Percentiles rank a stretch among this genome's conserved stretches.
Evolutionary conservation across 805 yeast genomes (phyloP).

Genomic region (Blastobotrys muscicola): DNA sequence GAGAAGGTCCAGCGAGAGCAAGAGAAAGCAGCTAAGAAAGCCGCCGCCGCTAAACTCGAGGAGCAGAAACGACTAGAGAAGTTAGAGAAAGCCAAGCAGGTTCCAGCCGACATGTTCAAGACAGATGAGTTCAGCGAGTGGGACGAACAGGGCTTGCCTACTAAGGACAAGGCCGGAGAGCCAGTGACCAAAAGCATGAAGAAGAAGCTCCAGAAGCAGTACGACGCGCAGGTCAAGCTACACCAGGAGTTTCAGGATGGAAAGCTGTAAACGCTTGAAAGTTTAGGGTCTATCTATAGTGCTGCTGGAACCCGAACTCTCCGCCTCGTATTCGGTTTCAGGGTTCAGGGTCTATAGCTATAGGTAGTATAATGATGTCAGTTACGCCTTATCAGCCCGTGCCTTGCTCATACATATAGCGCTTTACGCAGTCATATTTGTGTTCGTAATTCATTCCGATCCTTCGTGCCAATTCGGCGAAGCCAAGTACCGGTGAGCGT

Average conservation of each 20-base stretch:
- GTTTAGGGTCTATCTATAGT: too few relatives aligned
- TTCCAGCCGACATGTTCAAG: constrained; percentile 69
- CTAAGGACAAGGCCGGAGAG: constrained; percentile 64
- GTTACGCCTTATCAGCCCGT: too few relatives aligned
- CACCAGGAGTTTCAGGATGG: constrained; percentile 27
- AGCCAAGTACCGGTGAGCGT: too few relatives aligned
- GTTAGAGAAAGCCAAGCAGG: constrained; percentile 60
- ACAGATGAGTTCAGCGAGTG: constrained; percentile 57
- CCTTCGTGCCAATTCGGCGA: too few relatives aligned
- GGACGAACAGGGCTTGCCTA: constrained; percentile 82
- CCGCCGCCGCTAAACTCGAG: constrained; percentile 26
- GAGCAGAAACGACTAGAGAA: constrained; percentile 48
- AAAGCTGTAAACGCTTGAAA: neutral
- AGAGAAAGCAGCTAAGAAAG: constrained; percentile 50
- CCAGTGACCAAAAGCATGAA: constrained; percentile 68
- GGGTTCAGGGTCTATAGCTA: neutral
- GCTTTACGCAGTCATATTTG: too few relatives aligned
- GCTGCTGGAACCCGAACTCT: constrained; percentile 24
- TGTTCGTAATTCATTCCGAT: too few relatives aligned
- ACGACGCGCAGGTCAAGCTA: constrained; percentile 73
- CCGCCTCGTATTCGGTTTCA: neutral
- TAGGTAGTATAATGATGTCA: too few relatives aligned
- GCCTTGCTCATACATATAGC: too few relatives aligned
- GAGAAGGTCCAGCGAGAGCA: constrained; percentile 46
- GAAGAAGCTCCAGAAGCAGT: constrained; percentile 73